Conservation (phyloP, 1,139 yeast genomes). For the Nakaseomyces sp. region DNA sequence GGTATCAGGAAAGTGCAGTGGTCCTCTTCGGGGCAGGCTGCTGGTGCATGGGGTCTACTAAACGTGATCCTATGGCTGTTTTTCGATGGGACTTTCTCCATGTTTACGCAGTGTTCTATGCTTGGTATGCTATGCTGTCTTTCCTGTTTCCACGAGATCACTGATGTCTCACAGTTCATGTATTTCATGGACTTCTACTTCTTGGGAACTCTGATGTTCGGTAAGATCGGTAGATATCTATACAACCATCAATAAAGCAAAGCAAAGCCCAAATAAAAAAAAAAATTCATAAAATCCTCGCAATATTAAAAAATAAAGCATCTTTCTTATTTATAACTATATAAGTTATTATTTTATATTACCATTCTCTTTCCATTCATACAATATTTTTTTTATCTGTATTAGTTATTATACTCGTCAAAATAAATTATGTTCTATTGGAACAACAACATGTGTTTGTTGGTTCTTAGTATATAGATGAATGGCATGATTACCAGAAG, state of each 20-base stretch:
- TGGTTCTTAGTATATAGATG: not conserved
- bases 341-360: too few species aligned
- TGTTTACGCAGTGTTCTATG: slow-evolving; percentile 44
- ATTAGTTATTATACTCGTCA: too few species aligned
- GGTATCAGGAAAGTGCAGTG: slow-evolving; percentile 77
- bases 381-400: too few species aligned
- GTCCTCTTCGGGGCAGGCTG: slow-evolving; percentile 68
- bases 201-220: slow-evolving; percentile 60
- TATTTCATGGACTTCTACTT: slow-evolving; percentile 44
- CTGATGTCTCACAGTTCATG: slow-evolving; percentile 23
- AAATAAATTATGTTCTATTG: not conserved
- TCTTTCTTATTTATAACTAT: too few species aligned
- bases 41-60: slow-evolving; percentile 63
- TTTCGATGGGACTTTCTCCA: slow-evolving; percentile 65
- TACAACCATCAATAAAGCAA: slow-evolving; percentile 9
- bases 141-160: slow-evolving; percentile 29
- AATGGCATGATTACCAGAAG: not conserved
- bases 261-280: not conserved
- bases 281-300: not conserved
- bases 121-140: slow-evolving; percentile 36
- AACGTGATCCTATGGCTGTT: slow-evolving; percentile 76
- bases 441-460: not conserved
- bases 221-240: slow-evolving; percentile 55
- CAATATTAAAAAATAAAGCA: not conserved
- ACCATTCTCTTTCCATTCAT: too few species aligned